Evolutionary conservation across 1,284 basidiomycete genomes (phyloP), one percentile per base, ranked within the genome.

Genomic region (Cutaneotrichosporon cutaneum): DNA sequence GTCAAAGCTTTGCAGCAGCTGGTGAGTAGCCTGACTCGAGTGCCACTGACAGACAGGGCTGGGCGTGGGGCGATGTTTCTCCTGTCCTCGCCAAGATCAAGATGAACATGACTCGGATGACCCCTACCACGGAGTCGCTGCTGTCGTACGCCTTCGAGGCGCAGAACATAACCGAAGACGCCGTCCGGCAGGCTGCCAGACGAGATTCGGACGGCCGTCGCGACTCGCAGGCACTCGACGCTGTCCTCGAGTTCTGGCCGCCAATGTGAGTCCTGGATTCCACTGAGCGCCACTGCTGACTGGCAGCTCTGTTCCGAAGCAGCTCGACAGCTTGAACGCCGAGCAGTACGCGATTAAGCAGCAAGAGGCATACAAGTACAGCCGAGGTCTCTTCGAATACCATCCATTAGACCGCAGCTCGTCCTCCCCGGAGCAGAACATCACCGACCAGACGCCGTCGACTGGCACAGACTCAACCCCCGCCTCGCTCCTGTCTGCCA

Each of bases 1-100:
- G 44, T 70, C 11, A 70, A 73, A 18, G 70, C 68, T 2, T 51
- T 76, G 14, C 64, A 74, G 52, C 73, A 76, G 58, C 50, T 75
- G 9, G 74, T 76, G 27, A 65, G 74, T 27, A 10, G 50, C 10
- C 18, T 4, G 16, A 26, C 22, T 16, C 21, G 13, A 0, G 27
- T 32, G 3, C 4, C 3, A 21, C 53, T 62, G 39, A 22, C 51
- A 13, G 7, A 11, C 42, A 64, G 63, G 63, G 64, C 9, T 65
- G 64, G 64, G 73, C 72, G 2, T 73, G 73, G 73, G 56, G 59
- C 1, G 73, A 74, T 30, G 66, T 70, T 14, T 53, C 36, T 13
- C 62, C 65, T 2, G 62, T 68, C 3, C 51, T 72, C 6, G 65
- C 67, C 10, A 24, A 56, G 16, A 58, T 73, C 36, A 63, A 60